Percentiles rank a stretch among this genome's conserved stretches.
These are phyloP conservation scores for Ceratocystis alfenasii DNA, from an alignment of 2,329 filamentous ascomycete species.

Conservation along the genomic window DNA sequence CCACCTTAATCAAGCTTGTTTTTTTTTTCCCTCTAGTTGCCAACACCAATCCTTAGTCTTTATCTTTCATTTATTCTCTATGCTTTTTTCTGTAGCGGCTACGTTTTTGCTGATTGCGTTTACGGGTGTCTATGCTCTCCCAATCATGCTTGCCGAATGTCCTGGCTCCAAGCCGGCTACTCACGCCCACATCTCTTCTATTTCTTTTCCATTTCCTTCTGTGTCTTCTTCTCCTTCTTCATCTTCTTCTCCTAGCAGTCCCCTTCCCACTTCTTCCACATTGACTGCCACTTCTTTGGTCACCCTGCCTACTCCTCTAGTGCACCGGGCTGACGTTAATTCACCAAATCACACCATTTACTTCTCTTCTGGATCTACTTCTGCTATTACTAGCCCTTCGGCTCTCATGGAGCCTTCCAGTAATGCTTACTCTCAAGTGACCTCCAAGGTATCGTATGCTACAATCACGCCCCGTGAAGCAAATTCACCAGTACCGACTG, in stretches of 20 bases:
- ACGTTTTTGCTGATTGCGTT: neutral
- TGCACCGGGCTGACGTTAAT: neutral
- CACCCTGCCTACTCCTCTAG: neutral
- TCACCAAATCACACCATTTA: neutral
- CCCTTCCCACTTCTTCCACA: neutral
- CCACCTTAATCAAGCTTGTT: neutral
- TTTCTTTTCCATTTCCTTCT: neutral
- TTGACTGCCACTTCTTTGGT: neutral
- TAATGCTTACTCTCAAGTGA: neutral
- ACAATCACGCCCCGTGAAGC: slow-evolving; percentile 2
- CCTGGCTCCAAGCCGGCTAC: neutral
- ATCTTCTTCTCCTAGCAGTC: neutral
- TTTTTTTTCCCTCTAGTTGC: neutral
- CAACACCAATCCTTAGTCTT: neutral
- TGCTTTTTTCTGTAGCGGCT: neutral
- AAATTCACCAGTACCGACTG: neutral
- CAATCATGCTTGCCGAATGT: neutral
- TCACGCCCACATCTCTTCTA: neutral
- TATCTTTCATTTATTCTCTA: neutral
- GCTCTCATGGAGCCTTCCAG: neutral
- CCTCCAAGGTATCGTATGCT: slow-evolving; percentile 11
- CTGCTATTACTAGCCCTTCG: neutral
- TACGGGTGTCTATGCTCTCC: slow-evolving; percentile 7
- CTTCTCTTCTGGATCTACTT: neutral
- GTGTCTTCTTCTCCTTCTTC: too few species aligned